Evolutionary conservation across 2,329 filamentous ascomycete genomes (phyloP).

Genomic region (Lecanicillium sp.): DNA sequence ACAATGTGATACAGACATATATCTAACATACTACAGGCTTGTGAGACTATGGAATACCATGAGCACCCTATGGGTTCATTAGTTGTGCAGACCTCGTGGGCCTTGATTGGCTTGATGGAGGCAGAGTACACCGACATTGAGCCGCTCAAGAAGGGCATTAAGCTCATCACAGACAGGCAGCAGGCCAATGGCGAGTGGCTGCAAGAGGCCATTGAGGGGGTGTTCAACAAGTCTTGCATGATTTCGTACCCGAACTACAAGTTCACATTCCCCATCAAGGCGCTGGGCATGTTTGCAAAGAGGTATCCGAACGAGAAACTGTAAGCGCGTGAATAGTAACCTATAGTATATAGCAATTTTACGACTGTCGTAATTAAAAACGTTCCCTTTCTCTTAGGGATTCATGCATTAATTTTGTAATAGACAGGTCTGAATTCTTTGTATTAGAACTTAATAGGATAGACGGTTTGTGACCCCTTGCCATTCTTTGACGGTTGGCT

Average conservation of each 20-base stretch:
- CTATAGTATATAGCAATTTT: too few species aligned
- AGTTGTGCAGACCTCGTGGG: constrained; percentile 94
- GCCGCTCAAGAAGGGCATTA: constrained; percentile 65
- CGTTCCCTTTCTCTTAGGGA: too few species aligned
- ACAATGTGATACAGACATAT: constrained; percentile 1
- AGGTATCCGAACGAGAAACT: constrained; percentile 61
- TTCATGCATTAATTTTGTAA: too few species aligned
- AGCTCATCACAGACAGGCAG: constrained; percentile 78
- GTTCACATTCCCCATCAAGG: constrained; percentile 90
- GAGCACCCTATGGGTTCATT: constrained; percentile 72
- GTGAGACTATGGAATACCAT: constrained; percentile 66
- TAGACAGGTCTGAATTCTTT: too few species aligned
- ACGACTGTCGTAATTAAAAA: too few species aligned
- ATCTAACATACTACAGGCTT: constrained; percentile 43
- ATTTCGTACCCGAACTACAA: constrained; percentile 99
- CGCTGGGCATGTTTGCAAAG: constrained; percentile 78
- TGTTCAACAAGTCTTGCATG: constrained; percentile 99
- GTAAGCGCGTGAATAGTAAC: constrained; percentile 9
- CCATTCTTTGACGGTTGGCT: too few species aligned
- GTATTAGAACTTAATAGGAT: too few species aligned
- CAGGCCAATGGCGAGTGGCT: constrained; percentile 87
- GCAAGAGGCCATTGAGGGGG: constrained; percentile 92
- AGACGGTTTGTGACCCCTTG: too few species aligned
- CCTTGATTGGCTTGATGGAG: constrained; percentile 72
- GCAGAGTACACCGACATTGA: constrained; percentile 71